phyloP scores from a whole-genome alignment of 768 basidiomycete genomes.

The Suillus spraguei region DNA sequence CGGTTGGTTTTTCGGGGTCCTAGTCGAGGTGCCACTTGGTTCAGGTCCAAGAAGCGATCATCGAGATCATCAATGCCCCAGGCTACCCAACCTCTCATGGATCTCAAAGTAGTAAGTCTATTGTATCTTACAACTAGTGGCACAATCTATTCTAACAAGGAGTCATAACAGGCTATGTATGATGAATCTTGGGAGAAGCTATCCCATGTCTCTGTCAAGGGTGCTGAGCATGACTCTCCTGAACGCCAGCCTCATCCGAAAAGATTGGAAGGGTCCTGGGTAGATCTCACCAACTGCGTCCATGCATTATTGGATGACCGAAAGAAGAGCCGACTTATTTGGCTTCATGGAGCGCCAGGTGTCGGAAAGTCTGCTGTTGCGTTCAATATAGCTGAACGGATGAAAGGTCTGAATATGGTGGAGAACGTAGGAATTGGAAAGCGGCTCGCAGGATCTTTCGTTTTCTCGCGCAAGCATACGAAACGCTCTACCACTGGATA shows the following conservation, averaged over 20 bases:
- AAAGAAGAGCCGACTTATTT: neutral
- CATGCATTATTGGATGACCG: neutral
- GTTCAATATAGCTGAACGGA: neutral
- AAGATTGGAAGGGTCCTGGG: neutral
- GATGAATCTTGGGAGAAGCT: neutral
- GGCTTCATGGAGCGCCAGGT: neutral
- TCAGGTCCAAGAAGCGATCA: too few relatives aligned
- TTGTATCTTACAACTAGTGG: too few relatives aligned
- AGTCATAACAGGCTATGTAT: neutral
- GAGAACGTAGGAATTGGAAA: neutral
- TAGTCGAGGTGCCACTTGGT: too few relatives aligned
- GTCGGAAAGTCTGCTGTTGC: neutral
- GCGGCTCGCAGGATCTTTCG: neutral
- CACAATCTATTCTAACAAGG: neutral
- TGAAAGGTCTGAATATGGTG: neutral
- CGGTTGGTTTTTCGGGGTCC: too few relatives aligned
- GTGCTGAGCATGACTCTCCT: neutral
- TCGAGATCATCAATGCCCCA: too few relatives aligned
- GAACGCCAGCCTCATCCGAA: neutral
- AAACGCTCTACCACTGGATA: neutral
- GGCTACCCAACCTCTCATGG: too few relatives aligned
- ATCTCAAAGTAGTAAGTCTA: too few relatives aligned
- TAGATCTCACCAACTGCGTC: neutral
- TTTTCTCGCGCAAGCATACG: neutral
- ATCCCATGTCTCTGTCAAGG: neutral